Evolutionary conservation across 345 rosid genomes (phyloP).

Genomic region (Rhizophora mangle): DNA sequence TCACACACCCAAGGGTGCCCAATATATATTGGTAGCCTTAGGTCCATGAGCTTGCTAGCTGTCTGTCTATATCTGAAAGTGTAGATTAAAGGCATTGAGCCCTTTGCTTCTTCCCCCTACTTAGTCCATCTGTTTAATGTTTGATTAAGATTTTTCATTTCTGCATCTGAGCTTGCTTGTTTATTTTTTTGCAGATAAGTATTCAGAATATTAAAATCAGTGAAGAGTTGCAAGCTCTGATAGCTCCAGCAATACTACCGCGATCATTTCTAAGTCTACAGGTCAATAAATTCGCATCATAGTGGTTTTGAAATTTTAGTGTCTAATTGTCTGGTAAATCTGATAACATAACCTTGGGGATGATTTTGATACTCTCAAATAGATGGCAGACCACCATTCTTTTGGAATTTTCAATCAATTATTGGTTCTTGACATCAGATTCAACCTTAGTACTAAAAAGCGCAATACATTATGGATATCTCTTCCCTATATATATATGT

Average conservation of each 20-base stretch:
- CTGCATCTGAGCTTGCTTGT: neutral
- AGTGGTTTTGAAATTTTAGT: neutral
- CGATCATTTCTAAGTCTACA: conserved; percentile 74
- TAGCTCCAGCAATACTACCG: conserved; percentile 85
- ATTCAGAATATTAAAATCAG: conserved; percentile 72
- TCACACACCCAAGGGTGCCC: neutral
- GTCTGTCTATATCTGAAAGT: neutral
- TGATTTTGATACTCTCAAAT: neutral
- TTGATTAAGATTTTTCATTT: neutral
- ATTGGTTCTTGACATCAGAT: neutral
- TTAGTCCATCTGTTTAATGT: neutral
- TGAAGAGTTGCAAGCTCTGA: conserved; percentile 68
- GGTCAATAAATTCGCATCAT: conserved; percentile 30
- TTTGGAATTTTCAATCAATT: conserved; percentile 8
- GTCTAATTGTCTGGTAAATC: neutral
- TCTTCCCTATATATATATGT: too few species aligned
- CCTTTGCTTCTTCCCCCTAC: neutral
- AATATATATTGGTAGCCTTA: neutral
- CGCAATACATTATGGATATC: neutral
- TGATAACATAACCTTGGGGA: neutral
- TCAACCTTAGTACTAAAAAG: neutral
- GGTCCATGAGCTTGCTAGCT: neutral
- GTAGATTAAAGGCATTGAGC: neutral
- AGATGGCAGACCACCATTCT: neutral
- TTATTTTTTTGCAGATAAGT: conserved; percentile 52